Evolutionary conservation across 2,329 filamentous ascomycete species (phyloP), one percentile per base, ranked within the genome.

Genomic region (Fusarium veterinarium): DNA sequence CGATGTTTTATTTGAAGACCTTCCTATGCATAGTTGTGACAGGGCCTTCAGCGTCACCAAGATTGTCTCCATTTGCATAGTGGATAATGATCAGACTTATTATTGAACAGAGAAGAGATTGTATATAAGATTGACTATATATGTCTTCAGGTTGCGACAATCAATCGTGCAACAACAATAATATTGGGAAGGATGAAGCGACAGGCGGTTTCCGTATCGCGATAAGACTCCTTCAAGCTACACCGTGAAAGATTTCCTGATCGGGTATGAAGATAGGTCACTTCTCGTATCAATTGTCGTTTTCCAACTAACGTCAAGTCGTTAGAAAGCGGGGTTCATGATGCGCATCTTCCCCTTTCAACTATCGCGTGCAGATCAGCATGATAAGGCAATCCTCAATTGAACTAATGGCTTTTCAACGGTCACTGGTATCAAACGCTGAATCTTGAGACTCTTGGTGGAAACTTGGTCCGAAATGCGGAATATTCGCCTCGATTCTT

Each of bases 281-380:
- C 19, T 38, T 38, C 35, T 41, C 60, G 19, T 25, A 45, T 62
- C 17, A 42, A 7, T 12, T 1, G 13, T 19, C 6, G 3, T 28
- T 25, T 6, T 6, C n/a, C 12, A 42, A 30, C 57, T 35, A 60
- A 60, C 46, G 35, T 33, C 35, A 55, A 42, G 14, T n/a, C 57
- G 57, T 55, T 55, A 55, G 57, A 53, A 55, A 55, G 57, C 57
- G 57, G 57, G 60, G 51, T 40, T 53, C 20, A 23, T 28, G 17
- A 45, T 25, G 1, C n/a, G 8, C 11, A 5, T 19, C 44, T 20
- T n/a, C 25, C 20, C 23, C 33, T 25, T 12, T 13, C 40, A 19
- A 17, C 5, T 7, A 19, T n/a, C 12, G 23, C 56, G 11, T 19
- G n/a, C 19, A 30, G 12, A 14, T 56, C 33, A 46, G 11, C 17